Base-by-base conservation (phyloP, 306 rosid species). In the Trifolium subterraneum region DNA sequence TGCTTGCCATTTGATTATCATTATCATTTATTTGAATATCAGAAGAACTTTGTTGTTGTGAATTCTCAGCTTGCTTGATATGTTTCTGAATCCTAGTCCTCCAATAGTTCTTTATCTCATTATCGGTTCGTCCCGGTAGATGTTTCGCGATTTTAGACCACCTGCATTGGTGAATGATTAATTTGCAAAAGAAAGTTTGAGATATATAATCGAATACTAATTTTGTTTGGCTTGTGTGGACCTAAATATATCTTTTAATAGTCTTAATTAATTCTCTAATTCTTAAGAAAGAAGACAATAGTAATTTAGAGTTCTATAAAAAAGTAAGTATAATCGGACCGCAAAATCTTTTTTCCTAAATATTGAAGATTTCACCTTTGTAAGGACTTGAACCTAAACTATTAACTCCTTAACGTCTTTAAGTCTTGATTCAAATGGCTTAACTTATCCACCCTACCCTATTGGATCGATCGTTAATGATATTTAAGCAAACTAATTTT, bases 91-190 rank as follows among this genome's bases (percentile, higher is more conserved):
- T 92, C 79, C 93, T 85, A 2, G 97, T 92, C 86, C 97, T 90
- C 97, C 97, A 92, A 7, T 86, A 92, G 72, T 92, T 92, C 72
- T 92, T 92, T n/a, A 90, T 92, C 73, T 92, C 79, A 27, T 75
- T 75, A 41, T 75, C 79, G 11, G 79, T 74, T 56, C 79, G 38
- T 22, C 79, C 79, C 83, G 97, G 97, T 13, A 92, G 78, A 75
- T 92, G 93, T 80, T 88, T 92, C 5, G 97, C 97, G 10, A 92
- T 90, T 87, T 88, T 92, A 29, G 97, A 90, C 97, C 97, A 92
- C 93, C 97, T 92, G 83, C 52, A 64, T 44, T 60, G 48, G 35
- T 67, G 63, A 74, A 64, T 51, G 20, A 64, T 75, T 74, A 48
- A 63, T 63, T 63, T 48, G 51, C 68, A 4, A 13, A 63, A 48